phyloP scores from a whole-genome alignment of 2,329 filamentous ascomycete species.

The Claviceps sp. region DNA sequence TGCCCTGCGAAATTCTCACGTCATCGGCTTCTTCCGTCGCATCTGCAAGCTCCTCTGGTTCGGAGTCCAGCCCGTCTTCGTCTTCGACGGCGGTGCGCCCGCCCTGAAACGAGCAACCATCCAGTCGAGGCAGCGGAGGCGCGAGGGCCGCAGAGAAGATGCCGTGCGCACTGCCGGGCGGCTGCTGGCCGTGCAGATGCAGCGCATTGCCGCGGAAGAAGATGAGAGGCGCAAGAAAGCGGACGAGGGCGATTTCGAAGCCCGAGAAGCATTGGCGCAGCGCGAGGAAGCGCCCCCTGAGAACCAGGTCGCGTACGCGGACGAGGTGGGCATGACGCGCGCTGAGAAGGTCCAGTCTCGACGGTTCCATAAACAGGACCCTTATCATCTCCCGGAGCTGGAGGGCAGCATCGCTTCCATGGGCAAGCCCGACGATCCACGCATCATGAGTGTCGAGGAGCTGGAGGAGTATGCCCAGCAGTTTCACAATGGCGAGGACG shows the following conservation, averaged over 20 bases:
- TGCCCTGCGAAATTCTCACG: slow-evolving; percentile 85
- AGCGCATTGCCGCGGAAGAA: slow-evolving; percentile 77
- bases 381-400: slow-evolving; percentile 86
- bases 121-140: slow-evolving; percentile 57
- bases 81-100: slow-evolving; percentile 93
- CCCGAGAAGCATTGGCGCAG: slow-evolving; percentile 26
- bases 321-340: slow-evolving; percentile 72
- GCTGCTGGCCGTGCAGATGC: slow-evolving; percentile 86
- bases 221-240: slow-evolving; percentile 46
- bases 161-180: slow-evolving; percentile 83
- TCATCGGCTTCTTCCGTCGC: slow-evolving; percentile 94
- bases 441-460: slow-evolving; percentile 93
- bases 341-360: slow-evolving; percentile 62
- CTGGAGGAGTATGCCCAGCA: slow-evolving; percentile 87
- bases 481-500: slow-evolving; percentile 84
- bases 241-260: slow-evolving; percentile 30
- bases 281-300: slow-evolving; percentile 55
- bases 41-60: slow-evolving; percentile 97
- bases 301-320: slow-evolving; percentile 70
- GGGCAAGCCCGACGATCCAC: slow-evolving; percentile 80
- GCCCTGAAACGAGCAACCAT: slow-evolving; percentile 86
- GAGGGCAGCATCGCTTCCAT: slow-evolving; percentile 68
- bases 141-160: slow-evolving; percentile 87
- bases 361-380: slow-evolving; percentile 81
- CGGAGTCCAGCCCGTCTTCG: slow-evolving; percentile 91